Evolutionary conservation across 306 rosid genomes (phyloP), one percentile per base, ranked within the genome.

Genomic region (Comarum palustre): DNA sequence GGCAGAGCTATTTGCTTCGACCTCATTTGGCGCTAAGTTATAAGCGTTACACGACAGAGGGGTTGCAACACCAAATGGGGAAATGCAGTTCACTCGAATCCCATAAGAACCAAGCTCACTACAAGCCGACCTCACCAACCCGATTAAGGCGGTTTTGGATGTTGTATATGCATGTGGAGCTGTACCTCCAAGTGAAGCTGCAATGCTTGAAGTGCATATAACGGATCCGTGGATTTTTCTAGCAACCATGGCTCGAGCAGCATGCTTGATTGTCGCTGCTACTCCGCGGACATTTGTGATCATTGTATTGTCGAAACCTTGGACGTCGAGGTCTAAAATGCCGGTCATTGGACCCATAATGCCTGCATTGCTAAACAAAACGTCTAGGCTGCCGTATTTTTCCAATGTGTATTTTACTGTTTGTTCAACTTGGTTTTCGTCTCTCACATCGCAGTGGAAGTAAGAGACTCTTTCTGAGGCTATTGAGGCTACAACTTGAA

Each of bases 11-110:
- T 32, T 60, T 9, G 81, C 84, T 66, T 94, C 98, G 1, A 86
- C 87, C 45, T 85, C 80, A 43, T 74, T n/a, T 0, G 93, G 88
- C 6, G 65, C 62, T 75, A 87, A 65, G 59, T 85, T 78, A 73
- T 73, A 87, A 9, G 83, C 80, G 6, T 4, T 42, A 51, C 98
- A 94, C 0, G 94, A 48, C 48, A 94, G 90, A 25, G 94, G 89
- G 4, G 98, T 94, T 0, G 90, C 98, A 2, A 94, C 87, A 2
- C 97, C 98, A 31, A 79, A 91, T 10, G 98, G 98, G 2, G 98
- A 91, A 13, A 94, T 73, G 38, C 90, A 52, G 34, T 94, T 94
- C 15, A 94, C 98, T 69, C 98, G 73, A 19, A 94, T 94, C 62
- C 98, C 97, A 57, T 82, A 65, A 2, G 48, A 88, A 12, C 98